phyloP scores from a whole-genome alignment of 202 grass and related monocot species.

The Panicum virgatum region DNA sequence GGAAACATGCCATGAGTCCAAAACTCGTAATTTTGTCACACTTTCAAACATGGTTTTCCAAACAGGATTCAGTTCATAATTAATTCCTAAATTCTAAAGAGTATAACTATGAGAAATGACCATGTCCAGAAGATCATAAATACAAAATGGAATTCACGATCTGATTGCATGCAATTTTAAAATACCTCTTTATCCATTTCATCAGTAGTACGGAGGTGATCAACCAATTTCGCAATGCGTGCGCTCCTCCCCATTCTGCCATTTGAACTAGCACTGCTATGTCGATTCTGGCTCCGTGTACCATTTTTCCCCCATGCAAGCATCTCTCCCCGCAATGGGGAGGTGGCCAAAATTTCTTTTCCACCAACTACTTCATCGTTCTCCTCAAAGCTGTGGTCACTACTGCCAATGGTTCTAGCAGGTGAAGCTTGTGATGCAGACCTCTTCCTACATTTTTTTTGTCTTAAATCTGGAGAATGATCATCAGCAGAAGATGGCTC shows the following conservation, averaged over 20 bases:
- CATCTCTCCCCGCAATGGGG: conserved; percentile 80
- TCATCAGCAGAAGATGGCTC: conserved; percentile 82
- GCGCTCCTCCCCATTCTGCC: conserved; percentile 67
- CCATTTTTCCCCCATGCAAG: conserved; percentile 99
- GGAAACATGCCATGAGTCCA: neutral
- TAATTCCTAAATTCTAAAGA: conserved; percentile 14
- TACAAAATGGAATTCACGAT: neutral
- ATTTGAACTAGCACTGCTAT: conserved; percentile 69
- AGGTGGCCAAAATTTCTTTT: conserved; percentile 64
- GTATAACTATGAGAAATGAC: neutral
- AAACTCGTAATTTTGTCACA: neutral
- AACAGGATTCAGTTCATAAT: conserved; percentile 28
- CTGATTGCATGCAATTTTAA: conserved; percentile 11
- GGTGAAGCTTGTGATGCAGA: conserved; percentile 60
- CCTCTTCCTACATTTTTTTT: conserved; percentile 64
- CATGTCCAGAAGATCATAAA: conserved; percentile 23
- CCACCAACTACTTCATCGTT: conserved; percentile 52
- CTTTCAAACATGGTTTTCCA: conserved; percentile 19
- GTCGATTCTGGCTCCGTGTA: conserved; percentile 80
- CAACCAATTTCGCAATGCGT: conserved; percentile 74
- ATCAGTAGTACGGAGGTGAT: conserved; percentile 70
- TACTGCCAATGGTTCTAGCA: conserved; percentile 58
- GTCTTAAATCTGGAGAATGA: conserved; percentile 68
- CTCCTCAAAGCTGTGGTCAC: conserved; percentile 56
- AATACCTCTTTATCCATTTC: conserved; percentile 83